Evolutionary conservation across 164 flowering plant species (phyloP).

Genomic region (Malania oleifera): DNA sequence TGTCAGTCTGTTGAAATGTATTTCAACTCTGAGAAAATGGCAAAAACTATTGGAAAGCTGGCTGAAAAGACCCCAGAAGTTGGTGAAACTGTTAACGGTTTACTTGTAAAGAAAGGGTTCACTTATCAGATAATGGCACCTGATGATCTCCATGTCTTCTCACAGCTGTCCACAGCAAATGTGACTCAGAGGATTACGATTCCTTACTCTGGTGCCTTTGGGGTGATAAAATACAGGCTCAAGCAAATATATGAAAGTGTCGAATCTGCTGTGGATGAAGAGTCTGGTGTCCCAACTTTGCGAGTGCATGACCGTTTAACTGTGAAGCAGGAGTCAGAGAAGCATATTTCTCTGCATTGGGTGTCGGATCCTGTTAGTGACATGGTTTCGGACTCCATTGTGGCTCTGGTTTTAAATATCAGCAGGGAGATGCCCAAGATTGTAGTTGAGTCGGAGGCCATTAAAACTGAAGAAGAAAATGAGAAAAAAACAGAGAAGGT

Average conservation of each 20-base stretch:
- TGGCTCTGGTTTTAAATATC: constrained; percentile 73
- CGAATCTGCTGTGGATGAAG: constrained; percentile 52
- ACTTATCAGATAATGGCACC: constrained; percentile 94
- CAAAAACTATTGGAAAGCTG: constrained; percentile 79
- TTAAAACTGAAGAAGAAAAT: constrained; percentile 61
- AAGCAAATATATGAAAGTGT: constrained; percentile 85
- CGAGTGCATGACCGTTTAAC: constrained; percentile 76
- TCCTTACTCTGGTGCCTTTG: constrained; percentile 79
- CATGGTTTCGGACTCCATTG: constrained; percentile 91
- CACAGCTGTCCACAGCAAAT: constrained; percentile 78
- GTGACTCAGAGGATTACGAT: constrained; percentile 77
- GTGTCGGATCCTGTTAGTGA: constrained; percentile 88
- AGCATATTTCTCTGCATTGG: constrained; percentile 83
- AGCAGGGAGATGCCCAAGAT: constrained; percentile 73
- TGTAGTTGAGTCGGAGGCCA: constrained; percentile 44
- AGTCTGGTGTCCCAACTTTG: constrained; percentile 56
- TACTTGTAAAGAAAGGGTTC: constrained; percentile 90
- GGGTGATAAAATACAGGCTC: constrained; percentile 70
- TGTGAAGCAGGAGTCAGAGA: constrained; percentile 82
- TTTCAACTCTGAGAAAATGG: constrained; percentile 93
- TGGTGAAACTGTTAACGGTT: constrained; percentile 80
- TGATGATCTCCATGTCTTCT: constrained; percentile 88
- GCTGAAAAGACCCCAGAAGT: constrained; percentile 82
- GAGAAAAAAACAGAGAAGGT: constrained; percentile 70
- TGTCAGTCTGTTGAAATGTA: constrained; percentile 95